Percentiles rank a stretch among this genome's conserved stretches.
Conservation (phyloP, 129 eudicot species). For the Rutidosis leptorrhynchoides region DNA sequence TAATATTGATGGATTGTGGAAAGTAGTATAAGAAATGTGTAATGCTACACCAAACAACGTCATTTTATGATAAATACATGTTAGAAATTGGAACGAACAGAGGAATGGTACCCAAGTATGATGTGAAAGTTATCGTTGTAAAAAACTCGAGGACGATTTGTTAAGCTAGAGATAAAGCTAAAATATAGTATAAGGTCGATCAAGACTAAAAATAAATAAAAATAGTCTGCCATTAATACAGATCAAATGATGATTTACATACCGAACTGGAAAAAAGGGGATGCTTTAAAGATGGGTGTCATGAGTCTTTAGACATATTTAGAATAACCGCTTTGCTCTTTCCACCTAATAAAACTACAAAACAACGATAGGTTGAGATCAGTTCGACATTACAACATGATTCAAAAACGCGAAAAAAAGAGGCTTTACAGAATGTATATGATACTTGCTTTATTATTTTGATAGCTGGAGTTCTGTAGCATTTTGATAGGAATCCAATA, state of each 20-base stretch:
- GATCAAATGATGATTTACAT: not conserved
- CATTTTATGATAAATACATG: not conserved
- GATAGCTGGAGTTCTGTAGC: not conserved
- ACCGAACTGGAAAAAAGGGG: not conserved
- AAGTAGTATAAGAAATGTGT: not conserved
- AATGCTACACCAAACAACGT: not conserved
- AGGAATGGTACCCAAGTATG: not conserved
- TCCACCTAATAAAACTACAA: not conserved
- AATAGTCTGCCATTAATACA: not conserved
- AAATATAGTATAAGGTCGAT: not conserved
- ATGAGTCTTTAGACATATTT: not conserved
- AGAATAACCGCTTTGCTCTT: not conserved
- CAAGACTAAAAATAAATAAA: not conserved
- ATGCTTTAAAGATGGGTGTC: not conserved
- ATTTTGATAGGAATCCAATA: not conserved
- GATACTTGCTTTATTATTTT: not conserved
- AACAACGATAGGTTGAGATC: not conserved
- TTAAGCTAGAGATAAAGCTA: too few relatives aligned
- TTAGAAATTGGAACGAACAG: too few relatives aligned
- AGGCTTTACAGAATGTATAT: not conserved
- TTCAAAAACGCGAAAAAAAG: not conserved
- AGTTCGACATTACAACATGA: not conserved
- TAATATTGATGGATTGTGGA: not conserved
- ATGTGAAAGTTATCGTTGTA: not conserved
- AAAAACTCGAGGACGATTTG: not conserved